Conservation (phyloP, 2,329 filamentous ascomycete species). For the Graphiopsis chlorocephala region DNA sequence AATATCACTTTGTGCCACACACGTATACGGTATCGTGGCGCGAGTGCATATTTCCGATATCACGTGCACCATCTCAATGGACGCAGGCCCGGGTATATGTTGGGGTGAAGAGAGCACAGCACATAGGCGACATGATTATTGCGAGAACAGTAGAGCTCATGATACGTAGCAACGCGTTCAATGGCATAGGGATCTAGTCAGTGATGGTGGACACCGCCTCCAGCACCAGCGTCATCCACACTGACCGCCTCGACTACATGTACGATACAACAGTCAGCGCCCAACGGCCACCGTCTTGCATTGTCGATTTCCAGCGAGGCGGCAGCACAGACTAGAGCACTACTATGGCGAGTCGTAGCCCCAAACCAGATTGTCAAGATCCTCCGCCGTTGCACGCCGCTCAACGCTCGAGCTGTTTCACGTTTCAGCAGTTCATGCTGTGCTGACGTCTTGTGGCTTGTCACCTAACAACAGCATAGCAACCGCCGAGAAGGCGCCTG, state of each 20-base stretch:
- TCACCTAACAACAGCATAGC: not conserved
- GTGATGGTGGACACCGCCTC: not conserved
- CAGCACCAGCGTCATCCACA: not conserved
- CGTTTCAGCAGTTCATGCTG: not conserved
- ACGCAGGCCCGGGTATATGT: not conserved
- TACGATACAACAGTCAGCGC: not conserved
- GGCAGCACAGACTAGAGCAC: not conserved
- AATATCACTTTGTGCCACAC: not conserved
- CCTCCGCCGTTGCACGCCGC: slow-evolving; percentile 1
- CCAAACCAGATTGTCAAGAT: slow-evolving; percentile 3
- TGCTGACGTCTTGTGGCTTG: not conserved
- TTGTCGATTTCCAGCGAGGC: slow-evolving; percentile 14
- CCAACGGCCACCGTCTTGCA: slow-evolving; percentile 12
- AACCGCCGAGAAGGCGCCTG: not conserved
- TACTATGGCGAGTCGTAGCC: not conserved
- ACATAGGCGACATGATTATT: not conserved
- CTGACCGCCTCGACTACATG: not conserved
- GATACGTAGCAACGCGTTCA: not conserved
- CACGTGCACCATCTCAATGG: not conserved
- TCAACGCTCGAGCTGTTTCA: slow-evolving; percentile 2
- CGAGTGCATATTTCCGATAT: not conserved
- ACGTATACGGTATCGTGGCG: not conserved
- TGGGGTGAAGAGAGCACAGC: not conserved
- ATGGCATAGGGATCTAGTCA: not conserved
- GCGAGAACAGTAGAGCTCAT: not conserved